These are phyloP conservation scores for Trifolium subterraneum DNA, from an alignment of 306 rosid genomes.

Conservation along the genomic window DNA sequence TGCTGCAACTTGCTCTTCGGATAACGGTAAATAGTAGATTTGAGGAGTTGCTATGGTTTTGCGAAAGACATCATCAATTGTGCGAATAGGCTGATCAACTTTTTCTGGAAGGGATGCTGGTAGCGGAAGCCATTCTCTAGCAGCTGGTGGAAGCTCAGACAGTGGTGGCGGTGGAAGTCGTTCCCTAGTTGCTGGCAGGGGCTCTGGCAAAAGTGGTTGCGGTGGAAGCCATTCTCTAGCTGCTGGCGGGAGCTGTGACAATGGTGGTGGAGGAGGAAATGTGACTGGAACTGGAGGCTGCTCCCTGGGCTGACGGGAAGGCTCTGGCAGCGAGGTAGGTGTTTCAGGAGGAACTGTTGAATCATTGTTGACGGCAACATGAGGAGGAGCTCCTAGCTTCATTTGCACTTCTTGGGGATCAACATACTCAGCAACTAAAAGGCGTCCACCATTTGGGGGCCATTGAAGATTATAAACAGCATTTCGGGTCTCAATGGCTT, in stretches of 20 bases:
- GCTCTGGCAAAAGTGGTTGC: conserved; percentile 9
- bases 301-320: conserved; percentile 44
- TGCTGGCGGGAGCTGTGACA: conserved; percentile 54
- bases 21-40: conserved; percentile 85
- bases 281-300: conserved; percentile 39
- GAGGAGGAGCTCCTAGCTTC: conserved; percentile 67
- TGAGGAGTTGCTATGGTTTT: conserved; percentile 86
- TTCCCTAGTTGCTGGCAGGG: conserved; percentile 59
- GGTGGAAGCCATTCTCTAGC: conserved; percentile 69
- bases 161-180: conserved; percentile 54
- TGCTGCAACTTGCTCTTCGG: conserved; percentile 78
- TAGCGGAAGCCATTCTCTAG: conserved; percentile 72
- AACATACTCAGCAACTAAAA: conserved; percentile 76
- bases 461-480: conserved; percentile 90
- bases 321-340: conserved; percentile 51
- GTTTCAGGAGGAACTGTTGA: conserved; percentile 53
- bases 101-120: conserved; percentile 70
- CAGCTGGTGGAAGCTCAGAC: conserved; percentile 55
- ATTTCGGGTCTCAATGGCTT: conserved; percentile 82
- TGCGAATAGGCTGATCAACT: conserved; percentile 69
- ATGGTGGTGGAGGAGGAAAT: conserved; percentile 45
- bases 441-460: conserved; percentile 94
- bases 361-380: conserved; percentile 46
- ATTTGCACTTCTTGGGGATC: conserved; percentile 82
- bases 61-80: conserved; percentile 82